phyloP scores from a whole-genome alignment of 352 stramenopile genomes.

The Phytophthora ohioensis region DNA sequence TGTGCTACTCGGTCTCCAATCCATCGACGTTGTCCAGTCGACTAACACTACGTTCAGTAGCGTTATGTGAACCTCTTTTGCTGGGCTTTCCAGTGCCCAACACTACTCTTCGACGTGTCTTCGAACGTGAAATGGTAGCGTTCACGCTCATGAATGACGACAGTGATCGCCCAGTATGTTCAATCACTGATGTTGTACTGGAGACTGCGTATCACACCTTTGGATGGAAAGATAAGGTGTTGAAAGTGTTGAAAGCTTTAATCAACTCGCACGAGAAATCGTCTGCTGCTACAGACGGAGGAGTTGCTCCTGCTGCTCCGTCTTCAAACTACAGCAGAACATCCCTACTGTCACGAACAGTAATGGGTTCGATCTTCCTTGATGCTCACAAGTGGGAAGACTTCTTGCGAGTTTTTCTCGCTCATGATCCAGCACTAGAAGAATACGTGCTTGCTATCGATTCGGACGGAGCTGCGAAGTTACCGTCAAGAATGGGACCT shows the following conservation, averaged over 20 bases:
- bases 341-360: conserved; percentile 46
- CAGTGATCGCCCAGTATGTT: conserved; percentile 49
- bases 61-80: conserved; percentile 63
- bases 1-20: conserved; percentile 61
- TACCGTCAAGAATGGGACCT: conserved; percentile 62
- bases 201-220: conserved; percentile 61
- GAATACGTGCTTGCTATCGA: conserved; percentile 73
- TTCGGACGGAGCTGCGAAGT: conserved; percentile 54
- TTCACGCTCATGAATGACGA: conserved; percentile 57
- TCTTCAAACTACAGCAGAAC: conserved; percentile 55
- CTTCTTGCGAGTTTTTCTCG: conserved; percentile 58
- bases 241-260: conserved; percentile 55
- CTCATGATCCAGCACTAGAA: conserved; percentile 63
- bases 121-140: conserved; percentile 69
- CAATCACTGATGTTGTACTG: conserved; percentile 56
- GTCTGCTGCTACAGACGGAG: conserved; percentile 18
- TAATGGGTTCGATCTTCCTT: conserved; percentile 62
- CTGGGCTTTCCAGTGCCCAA: conserved; percentile 52
- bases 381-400: conserved; percentile 66
- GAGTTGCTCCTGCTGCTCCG: conserved; percentile 9
- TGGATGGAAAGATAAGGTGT: conserved; percentile 63
- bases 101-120: conserved; percentile 53
- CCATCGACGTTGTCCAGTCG: conserved; percentile 46
- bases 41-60: conserved; percentile 51
- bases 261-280: conserved; percentile 29